phyloP scores from a whole-genome alignment of 1,139 yeast genomes.

The Suhomyces wounanorum region DNA sequence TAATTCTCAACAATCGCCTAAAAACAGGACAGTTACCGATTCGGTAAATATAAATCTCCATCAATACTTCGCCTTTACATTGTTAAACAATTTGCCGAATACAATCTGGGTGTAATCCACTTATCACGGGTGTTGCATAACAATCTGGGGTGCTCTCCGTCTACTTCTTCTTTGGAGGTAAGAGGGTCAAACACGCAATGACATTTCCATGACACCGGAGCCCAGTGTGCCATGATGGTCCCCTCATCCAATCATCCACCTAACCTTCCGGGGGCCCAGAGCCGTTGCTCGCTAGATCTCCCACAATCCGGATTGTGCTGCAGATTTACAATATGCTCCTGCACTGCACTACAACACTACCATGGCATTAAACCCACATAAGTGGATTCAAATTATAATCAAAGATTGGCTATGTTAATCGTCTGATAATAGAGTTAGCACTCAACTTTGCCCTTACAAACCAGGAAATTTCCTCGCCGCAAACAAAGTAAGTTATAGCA shows the following conservation, averaged over 20 bases:
- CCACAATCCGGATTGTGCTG: not conserved
- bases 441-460: not conserved
- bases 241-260: not conserved
- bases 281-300: not conserved
- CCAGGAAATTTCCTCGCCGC: not conserved
- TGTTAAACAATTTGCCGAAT: slow-evolving; percentile 7
- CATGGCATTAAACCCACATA: not conserved
- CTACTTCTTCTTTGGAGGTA: too few relatives aligned
- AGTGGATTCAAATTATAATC: not conserved
- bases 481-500: too few relatives aligned
- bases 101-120: not conserved
- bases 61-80: slow-evolving; percentile 9
- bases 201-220: not conserved
- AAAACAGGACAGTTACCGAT: slow-evolving; percentile 1
- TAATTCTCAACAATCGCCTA: slow-evolving; percentile 2
- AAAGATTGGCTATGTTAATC: not conserved
- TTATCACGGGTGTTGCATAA: slow-evolving; percentile 3
- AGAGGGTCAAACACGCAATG: too few relatives aligned
- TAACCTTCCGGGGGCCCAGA: not conserved
- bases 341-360: not conserved
- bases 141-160: not conserved
- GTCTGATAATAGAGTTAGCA: not conserved
- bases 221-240: not conserved
- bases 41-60: slow-evolving; percentile 5
- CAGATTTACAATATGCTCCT: not conserved